Evolutionary conservation across 2,329 filamentous ascomycete genomes (phyloP), one percentile per base, ranked within the genome.

Genomic region (Trichoderma pleuroti): DNA sequence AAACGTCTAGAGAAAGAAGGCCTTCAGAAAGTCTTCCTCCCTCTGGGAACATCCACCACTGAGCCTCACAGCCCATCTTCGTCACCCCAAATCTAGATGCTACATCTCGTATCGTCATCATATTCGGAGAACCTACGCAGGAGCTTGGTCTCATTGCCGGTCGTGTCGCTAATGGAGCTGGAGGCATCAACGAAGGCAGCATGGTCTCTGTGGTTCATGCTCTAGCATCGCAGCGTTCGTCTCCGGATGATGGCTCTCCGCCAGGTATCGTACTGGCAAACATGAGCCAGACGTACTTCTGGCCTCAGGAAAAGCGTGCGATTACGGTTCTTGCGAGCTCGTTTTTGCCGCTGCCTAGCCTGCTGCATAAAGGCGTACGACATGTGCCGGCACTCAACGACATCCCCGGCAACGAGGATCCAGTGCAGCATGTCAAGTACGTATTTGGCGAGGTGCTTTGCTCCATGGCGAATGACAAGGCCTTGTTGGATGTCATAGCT

Each of bases 251-350:
- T 24, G 32, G 76, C 0, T 74, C 78, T 2, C 73, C 82, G 2
- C 89, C 86, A 0, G 91, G 87, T 4, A 82, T 98, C 70, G 81
- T 98, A 32, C 82, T 97, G 30, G 88, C 93, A 59, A 98, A 97
- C 77, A 84, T 89, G 5, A 93, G 93, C 5, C 90, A 97, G 80
- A 82, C 92, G 21, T 84, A 90, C 75, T 98, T 93, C 90, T 93
- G 92, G 78, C 88, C 92, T 52, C 85, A 87, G 65, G 85, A 85
- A 1, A 81, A 85, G 65, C 85, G 86, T 62, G 84, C 89, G 0
- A 83, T 97, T 72, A 92, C 88, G 1, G 78, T 85, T 1, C 77
- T 78, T 0, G 86, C 85, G 4, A 92, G 91, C 84, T 77, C 83
- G 9, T 84, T 84, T 2, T 81, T 91, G 57, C 90, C 90, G 1